Evolutionary conservation across 768 basidiomycete species (phyloP).

Genomic region (Hericium erinaceus): DNA sequence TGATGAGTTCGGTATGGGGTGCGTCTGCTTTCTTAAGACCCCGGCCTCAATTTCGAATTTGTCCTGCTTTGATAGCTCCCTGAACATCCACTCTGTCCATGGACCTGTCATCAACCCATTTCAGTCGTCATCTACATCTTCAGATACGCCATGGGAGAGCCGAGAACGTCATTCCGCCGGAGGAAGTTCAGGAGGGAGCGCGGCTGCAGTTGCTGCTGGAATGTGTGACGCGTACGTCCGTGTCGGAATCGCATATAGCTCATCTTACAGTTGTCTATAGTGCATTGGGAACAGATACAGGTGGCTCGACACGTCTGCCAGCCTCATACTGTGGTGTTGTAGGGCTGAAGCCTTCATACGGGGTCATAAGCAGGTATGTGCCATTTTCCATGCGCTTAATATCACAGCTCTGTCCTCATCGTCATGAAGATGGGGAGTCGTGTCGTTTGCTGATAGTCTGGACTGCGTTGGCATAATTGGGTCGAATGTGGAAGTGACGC

Average conservation of each 20-base stretch:
- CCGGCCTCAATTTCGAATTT: neutral
- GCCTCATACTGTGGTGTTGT: constrained; percentile 91
- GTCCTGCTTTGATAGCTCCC: constrained; percentile 40
- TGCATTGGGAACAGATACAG: constrained; percentile 90
- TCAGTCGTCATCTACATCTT: constrained; percentile 16
- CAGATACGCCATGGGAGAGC: constrained; percentile 15
- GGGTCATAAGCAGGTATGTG: constrained; percentile 74
- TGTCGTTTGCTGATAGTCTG: constrained; percentile 90
- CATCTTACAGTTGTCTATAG: constrained; percentile 29
- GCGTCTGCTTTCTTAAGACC: constrained; percentile 16
- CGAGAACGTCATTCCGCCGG: constrained; percentile 61
- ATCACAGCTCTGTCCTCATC: neutral
- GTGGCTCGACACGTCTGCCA: constrained; percentile 87
- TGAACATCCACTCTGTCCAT: constrained; percentile 64
- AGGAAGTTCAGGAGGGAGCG: constrained; percentile 92
- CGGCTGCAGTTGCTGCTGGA: constrained; percentile 82
- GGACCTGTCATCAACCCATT: constrained; percentile 79
- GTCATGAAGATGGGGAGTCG: constrained; percentile 69
- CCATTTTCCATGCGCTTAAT: too few relatives aligned
- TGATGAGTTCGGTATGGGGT: constrained; percentile 99
- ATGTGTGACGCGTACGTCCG: constrained; percentile 73
- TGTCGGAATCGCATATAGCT: neutral
- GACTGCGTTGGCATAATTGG: constrained; percentile 89
- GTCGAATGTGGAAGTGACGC: constrained; percentile 36
- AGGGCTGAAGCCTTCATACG: constrained; percentile 93